These are phyloP conservation scores for Rhododendron griersonianum DNA, from an alignment of 148 eudicot species.

Conservation along the genomic window DNA sequence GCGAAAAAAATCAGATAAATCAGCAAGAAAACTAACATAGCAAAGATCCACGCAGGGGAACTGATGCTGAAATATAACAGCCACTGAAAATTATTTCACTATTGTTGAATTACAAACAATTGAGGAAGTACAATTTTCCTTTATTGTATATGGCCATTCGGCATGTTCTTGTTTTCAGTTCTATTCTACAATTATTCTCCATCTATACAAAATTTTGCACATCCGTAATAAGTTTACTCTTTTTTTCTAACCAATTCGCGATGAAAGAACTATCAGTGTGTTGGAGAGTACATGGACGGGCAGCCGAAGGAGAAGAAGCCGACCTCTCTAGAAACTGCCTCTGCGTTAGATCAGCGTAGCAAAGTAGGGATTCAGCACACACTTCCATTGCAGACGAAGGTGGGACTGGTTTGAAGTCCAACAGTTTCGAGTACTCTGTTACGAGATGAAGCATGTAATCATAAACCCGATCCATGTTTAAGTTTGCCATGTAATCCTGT, in stretches of 20 bases:
- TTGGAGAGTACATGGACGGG: slow-evolving; percentile 58
- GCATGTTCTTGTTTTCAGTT: background rate
- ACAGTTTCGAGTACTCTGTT: slow-evolving; percentile 67
- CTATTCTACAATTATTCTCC: background rate
- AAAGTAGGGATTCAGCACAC: slow-evolving; percentile 65
- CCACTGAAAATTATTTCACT: background rate
- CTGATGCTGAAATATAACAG: background rate
- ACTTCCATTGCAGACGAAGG: slow-evolving; percentile 60
- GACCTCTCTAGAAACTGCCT: slow-evolving; percentile 61
- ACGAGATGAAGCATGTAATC: slow-evolving; percentile 88
- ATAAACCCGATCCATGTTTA: slow-evolving; percentile 73
- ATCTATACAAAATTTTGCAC: slow-evolving; percentile 9
- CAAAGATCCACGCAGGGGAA: background rate
- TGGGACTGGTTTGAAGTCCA: slow-evolving; percentile 52
- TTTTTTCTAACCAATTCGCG: slow-evolving; percentile 34
- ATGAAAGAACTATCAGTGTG: slow-evolving; percentile 26
- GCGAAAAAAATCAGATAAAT: background rate
- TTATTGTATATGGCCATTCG: background rate
- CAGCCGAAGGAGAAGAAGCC: slow-evolving; percentile 40
- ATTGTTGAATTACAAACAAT: background rate
- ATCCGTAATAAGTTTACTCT: slow-evolving; percentile 27
- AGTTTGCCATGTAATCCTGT: slow-evolving; percentile 62
- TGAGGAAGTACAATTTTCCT: background rate
- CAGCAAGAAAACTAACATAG: background rate
- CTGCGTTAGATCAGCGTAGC: slow-evolving; percentile 66